Percentiles rank a stretch among this genome's conserved stretches.
Conservation (phyloP, 2,329 filamentous ascomycete species). For the Paraphaeosphaeria minitans region DNA sequence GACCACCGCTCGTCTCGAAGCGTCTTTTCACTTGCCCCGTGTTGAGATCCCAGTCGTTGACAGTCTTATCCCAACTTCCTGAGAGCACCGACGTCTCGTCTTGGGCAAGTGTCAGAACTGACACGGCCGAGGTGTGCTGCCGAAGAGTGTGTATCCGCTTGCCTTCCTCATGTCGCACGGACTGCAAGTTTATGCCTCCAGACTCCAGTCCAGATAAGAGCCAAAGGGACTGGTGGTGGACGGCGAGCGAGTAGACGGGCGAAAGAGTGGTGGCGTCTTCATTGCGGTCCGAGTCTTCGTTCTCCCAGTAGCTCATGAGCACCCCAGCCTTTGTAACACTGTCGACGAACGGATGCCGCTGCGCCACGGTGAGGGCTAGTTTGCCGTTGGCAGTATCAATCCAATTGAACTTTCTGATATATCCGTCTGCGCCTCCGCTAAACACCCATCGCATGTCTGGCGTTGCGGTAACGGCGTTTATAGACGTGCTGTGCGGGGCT, state of each 20-base stretch:
- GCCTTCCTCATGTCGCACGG: constrained; percentile 91
- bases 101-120: constrained; percentile 77
- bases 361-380: constrained; percentile 88
- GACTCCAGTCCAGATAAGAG: constrained; percentile 88
- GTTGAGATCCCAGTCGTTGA: constrained; percentile 94
- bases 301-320: constrained; percentile 97
- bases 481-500: constrained; percentile 91
- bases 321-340: constrained; percentile 95
- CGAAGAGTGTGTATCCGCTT: constrained; percentile 82
- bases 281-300: constrained; percentile 68
- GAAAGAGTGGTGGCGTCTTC: constrained; percentile 67
- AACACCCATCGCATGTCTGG: constrained; percentile 96
- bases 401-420: constrained; percentile 96
- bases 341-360: constrained; percentile 95
- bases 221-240: constrained; percentile 90
- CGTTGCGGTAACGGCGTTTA: constrained; percentile 90
- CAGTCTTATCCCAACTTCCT: constrained; percentile 94
- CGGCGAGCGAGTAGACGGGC: constrained; percentile 91
- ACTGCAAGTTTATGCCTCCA: constrained; percentile 90
- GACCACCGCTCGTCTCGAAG: constrained; percentile 78
- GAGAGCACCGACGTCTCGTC: constrained; percentile 89
- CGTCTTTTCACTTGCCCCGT: constrained; percentile 76
- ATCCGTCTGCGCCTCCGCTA: constrained; percentile 91
- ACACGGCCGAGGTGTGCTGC: constrained; percentile 89
- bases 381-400: constrained; percentile 94